These are phyloP conservation scores for Pyrenophora teres DNA, from an alignment of 2,329 filamentous ascomycete species.

Conservation along the genomic window DNA sequence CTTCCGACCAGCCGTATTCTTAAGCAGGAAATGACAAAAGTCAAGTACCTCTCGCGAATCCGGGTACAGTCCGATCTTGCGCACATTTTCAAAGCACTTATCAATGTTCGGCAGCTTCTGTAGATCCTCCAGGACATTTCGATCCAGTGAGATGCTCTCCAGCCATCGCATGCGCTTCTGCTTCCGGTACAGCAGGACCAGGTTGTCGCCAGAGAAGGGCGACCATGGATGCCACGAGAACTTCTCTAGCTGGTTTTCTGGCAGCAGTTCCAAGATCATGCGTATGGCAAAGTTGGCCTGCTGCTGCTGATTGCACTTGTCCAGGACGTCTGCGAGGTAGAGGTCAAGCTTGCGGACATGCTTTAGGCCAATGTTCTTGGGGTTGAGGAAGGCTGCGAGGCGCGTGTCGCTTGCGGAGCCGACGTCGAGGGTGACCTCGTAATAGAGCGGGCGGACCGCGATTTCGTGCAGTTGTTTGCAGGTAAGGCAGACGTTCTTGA, in stretches of 20 bases:
- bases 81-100: constrained; percentile 49
- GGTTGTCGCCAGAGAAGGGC: constrained; percentile 54
- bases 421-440: constrained; percentile 54
- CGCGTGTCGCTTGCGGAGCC: constrained; percentile 51
- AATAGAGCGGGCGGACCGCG: constrained; percentile 53
- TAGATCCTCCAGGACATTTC: constrained; percentile 48
- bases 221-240: constrained; percentile 59
- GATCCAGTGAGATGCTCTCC: constrained; percentile 54
- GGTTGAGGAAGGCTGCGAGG: constrained; percentile 53
- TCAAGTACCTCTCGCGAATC: constrained; percentile 53
- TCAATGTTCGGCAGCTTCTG: constrained; percentile 50
- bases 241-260: constrained; percentile 55
- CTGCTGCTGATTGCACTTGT: constrained; percentile 52
- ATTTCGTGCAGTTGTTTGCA: constrained; percentile 55
- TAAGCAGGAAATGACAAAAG: constrained; percentile 50
- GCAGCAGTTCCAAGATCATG: constrained; percentile 56
- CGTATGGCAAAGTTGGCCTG: constrained; percentile 55
- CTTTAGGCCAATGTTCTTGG: constrained; percentile 54
- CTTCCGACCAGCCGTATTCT: constrained; percentile 43
- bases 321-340: constrained; percentile 51
- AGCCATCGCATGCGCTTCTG: constrained; percentile 56
- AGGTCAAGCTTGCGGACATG: constrained; percentile 54
- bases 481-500: constrained; percentile 54
- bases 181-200: constrained; percentile 54
- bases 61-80: constrained; percentile 54